Evolutionary conservation across 805 yeast genomes (phyloP).

Genomic region (Yueomyces sp.): DNA sequence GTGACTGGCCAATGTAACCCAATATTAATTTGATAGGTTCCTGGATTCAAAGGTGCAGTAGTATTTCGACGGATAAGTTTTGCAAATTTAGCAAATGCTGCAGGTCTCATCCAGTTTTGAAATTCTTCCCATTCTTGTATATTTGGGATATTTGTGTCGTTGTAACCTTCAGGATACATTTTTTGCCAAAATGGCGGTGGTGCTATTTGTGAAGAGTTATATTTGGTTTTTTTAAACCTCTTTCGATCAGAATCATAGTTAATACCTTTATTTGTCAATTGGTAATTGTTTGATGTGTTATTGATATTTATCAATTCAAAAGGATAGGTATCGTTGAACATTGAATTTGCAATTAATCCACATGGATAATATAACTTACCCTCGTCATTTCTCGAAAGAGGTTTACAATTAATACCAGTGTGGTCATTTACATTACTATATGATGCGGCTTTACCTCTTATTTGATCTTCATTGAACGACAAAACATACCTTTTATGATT

Average conservation of each 20-base stretch:
- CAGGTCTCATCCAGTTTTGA: constrained; percentile 95
- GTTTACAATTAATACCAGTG: constrained; percentile 46
- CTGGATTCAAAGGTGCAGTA: constrained; percentile 37
- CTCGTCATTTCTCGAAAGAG: constrained; percentile 35
- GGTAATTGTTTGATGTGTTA: constrained; percentile 24
- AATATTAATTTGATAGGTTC: constrained; percentile 48
- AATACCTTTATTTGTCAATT: constrained; percentile 43
- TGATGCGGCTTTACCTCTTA: constrained; percentile 61
- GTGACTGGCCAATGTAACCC: constrained; percentile 74
- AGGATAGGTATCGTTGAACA: constrained; percentile 78
- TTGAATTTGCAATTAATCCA: constrained; percentile 86
- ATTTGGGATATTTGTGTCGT: constrained; percentile 67
- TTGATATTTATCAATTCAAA: constrained; percentile 18
- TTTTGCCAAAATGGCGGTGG: constrained; percentile 92
- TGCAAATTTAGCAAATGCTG: constrained; percentile 58
- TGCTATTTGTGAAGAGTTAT: constrained; percentile 54
- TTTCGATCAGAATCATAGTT: constrained; percentile 75
- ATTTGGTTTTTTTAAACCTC: constrained; percentile 59
- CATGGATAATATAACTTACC: constrained; percentile 78
- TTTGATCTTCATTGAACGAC: constrained; percentile 74
- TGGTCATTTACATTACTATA: constrained; percentile 35
- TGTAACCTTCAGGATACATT: constrained; percentile 77
- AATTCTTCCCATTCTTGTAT: constrained; percentile 66
- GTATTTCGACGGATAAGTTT: constrained; percentile 55
- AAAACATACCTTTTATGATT: constrained; percentile 90